Base-by-base conservation (phyloP, 2,329 filamentous ascomycete species). In the Pyricularia grisea region DNA sequence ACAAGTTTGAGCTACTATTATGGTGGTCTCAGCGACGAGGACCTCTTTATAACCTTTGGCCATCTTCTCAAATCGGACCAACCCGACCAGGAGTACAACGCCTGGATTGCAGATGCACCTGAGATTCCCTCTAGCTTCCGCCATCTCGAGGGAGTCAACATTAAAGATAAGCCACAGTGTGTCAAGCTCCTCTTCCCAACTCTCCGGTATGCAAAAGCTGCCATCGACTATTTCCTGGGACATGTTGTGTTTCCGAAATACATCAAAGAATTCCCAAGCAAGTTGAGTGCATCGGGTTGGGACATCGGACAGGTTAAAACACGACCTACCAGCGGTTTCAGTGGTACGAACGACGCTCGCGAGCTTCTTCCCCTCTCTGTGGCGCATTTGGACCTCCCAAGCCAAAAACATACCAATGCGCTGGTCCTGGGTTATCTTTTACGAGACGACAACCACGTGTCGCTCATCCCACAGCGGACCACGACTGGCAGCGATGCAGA, bases 211-310 rank as follows among this genome's bases (percentile, higher is more conserved):
- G 81, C 84, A 0, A 89, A 88, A 70, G 77, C 75, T 0, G 80
- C 80, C 0, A 81, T 92, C 1, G 86, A 93, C 71, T 92, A 88
- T 71, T 93, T 85, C 73, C 75, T 94, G 0, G 75, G 77, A 0
- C 75, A 81, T 5, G 74, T 88, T 0, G 84, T 90, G 0, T 92
- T 92, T 71, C 82, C 88, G 0, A 86, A 82, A 36, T 84, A 89
- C 27, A 83, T 86, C 70, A 87, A 83, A 27, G 85, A 91, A 70
- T 92, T 91, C 66, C 83, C 85, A 0, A 69, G 81, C 10, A 92
- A 91, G 70, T 76, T 92, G 0, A 87, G 86, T 0, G 82, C 87
- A 0, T 92, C 89, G 0, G 89, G 88, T 0, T 92, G 89, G 90
- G 88, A 92, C 70, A 78, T 92, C 23, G 86, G 79, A 0, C 74